Base-by-base conservation (phyloP, 257 asterid genomes). In the Orobanche coerulescens region DNA sequence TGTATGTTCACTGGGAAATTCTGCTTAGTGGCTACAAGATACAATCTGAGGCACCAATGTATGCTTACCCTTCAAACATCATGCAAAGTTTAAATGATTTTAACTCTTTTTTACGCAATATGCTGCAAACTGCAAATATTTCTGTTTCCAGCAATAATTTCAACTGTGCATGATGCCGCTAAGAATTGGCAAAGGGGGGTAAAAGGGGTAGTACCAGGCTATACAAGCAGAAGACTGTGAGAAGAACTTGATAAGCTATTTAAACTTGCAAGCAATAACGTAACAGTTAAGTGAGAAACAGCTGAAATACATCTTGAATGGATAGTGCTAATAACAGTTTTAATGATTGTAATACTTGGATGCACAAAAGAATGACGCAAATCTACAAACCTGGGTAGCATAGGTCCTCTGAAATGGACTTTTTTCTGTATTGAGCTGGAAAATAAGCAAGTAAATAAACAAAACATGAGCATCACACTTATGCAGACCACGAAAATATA, bases 401-500 rank as follows among this genome's bases (percentile, higher is more conserved):
- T 77, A 84, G 4, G 88, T 79, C 62, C 88, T 77, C 70, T 81
- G 88, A 67, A 84, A 84, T 37, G 93, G 88, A 59, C 93, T 84
- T 74, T 81, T 84, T 34, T 75, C 81, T 26, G 77, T 66, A 73
- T 84, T 84, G 16, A 84, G 93, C 93, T 84, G 81, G 52, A 31
- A 71, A 68, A 70, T 12, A 59, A 64, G 34, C 36, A 23, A 33
- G 20, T 44, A 43, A 24, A 10, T 33, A 42, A 25, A 5, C 20
- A 19, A 67, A 52, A 5, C 47, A n/a, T 20, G 16, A 31, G 48
- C 47, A 16, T 62, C 59, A 54, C 13, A 7, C 49, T 43, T 31
- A 31, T 6, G 6, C 19, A 28, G 14, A 12, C 7, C 14, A 9
- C 8, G 23, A 53, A 33, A 31, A 50, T 44, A 2, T 43, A n/a